phyloP scores from a whole-genome alignment of 345 rosid species.

The Abelmoschus esculentus region DNA sequence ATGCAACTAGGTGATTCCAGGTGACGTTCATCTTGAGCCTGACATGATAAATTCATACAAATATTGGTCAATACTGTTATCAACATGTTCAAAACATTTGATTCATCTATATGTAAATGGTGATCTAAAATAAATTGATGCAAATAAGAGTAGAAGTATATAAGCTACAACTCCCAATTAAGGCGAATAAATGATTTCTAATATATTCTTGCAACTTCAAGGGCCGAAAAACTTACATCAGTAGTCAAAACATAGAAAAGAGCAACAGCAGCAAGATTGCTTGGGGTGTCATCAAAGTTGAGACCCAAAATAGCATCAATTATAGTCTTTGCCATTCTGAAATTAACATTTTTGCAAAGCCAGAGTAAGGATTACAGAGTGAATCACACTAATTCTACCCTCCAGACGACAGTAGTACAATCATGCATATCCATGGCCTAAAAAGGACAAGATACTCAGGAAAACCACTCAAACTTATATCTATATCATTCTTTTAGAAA shows the following conservation, averaged over 20 bases:
- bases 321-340: slow-evolving; percentile 67
- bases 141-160: not conserved
- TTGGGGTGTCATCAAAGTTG: slow-evolving; percentile 61
- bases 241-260: slow-evolving; percentile 64
- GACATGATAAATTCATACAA: slow-evolving; percentile 16
- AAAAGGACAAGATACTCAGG: not conserved
- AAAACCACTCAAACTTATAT: not conserved
- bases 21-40: slow-evolving; percentile 77
- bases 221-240: slow-evolving; percentile 52
- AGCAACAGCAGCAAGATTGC: slow-evolving; percentile 81
- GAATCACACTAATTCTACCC: not conserved
- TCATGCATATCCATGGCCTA: not conserved
- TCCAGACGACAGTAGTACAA: not conserved
- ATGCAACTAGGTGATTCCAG: slow-evolving; percentile 62
- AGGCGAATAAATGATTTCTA: not conserved
- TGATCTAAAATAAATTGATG: not conserved
- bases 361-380: not conserved
- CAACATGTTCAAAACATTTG: not conserved
- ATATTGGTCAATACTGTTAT: slow-evolving; percentile 7
- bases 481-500: not conserved
- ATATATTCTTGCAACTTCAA: slow-evolving; percentile 4
- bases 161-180: not conserved
- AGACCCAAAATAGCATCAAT: slow-evolving; percentile 74
- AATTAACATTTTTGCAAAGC: slow-evolving; percentile 20
- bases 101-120: not conserved